Conservation (phyloP, 768 basidiomycete species). For the Wakefieldia striispora region DNA sequence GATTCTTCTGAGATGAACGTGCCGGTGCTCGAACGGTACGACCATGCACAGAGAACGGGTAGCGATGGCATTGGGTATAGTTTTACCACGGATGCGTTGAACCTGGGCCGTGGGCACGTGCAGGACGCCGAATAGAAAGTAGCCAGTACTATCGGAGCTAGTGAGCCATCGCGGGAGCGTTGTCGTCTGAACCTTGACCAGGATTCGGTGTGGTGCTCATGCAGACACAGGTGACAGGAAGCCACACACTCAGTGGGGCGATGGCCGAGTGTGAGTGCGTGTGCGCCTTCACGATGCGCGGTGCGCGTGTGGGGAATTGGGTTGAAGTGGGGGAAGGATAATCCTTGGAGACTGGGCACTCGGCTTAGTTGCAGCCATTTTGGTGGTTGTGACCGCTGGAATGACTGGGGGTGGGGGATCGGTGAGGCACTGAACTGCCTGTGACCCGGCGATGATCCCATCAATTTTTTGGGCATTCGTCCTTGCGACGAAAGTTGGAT, state of each 20-base stretch:
- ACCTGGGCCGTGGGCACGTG: conserved; percentile 32
- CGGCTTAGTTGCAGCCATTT: conserved; percentile 17
- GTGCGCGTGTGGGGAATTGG: conserved; percentile 25
- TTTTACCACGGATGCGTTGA: conserved; percentile 15
- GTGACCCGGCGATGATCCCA: conserved; percentile 26
- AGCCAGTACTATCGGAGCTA: conserved; percentile 17
- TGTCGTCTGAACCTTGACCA: conserved; percentile 1
- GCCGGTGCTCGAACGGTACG: conserved; percentile 4
- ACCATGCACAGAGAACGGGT: conserved; percentile 24
- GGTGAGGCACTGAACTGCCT: conserved; percentile 29
- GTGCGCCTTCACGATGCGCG: conserved; percentile 24
- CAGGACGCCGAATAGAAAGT: conserved; percentile 28
- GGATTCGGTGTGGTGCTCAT: conserved; percentile 4
- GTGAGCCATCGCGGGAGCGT: conserved; percentile 30
- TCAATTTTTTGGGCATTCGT: conserved; percentile 32
- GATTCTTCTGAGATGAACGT: conserved; percentile 24
- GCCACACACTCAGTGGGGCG: conserved; percentile 36
- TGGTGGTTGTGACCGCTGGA: conserved; percentile 17
- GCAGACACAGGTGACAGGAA: conserved; percentile 26
- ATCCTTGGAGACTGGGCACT: conserved; percentile 41
- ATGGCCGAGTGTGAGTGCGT: conserved; percentile 33
- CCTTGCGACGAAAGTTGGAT: conserved; percentile 20
- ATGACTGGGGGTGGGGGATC: conserved; percentile 19
- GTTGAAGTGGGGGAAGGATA: conserved; percentile 40
- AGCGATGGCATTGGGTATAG: conserved; percentile 9